Base-by-base conservation (phyloP, 805 yeast genomes). In the Saccharomycopsis fibuligera region DNA sequence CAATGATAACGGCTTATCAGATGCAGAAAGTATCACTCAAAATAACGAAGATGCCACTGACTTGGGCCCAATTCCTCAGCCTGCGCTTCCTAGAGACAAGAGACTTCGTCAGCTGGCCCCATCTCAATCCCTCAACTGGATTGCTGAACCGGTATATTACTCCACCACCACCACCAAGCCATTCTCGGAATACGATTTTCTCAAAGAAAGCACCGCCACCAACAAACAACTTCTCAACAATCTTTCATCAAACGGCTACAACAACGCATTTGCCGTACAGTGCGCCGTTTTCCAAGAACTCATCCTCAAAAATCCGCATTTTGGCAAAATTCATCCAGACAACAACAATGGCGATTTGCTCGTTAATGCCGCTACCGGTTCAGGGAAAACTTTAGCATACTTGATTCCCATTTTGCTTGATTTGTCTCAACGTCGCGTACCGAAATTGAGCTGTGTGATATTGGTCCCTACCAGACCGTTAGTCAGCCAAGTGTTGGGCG, bases 311-410 rank as follows among this genome's bases (percentile, higher is more conserved):
- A 57, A 66, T 49, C 57, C 3, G 57, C 60, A 9, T 66, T 67
- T 3, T 64, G 68, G 65, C 45, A 58, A 44, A 25, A 68, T 66
- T 50, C 57, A 60, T 36, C 56, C 73, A 19, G 64, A 64, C 17
- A 63, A 62, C 47, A 61, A 64, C 27, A 69, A 70, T 49, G 91
- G 91, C 22, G 96, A 93, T 64, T 64, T 89, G 17, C 68, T 91
- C 40, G 96, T 91, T 4, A 90, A 91, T 64, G 96, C 99, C 1
- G 78, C 95, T 9, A 91, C 99, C 0, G 99, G 99, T 38, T 85
- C 96, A 0, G 99, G 99, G 59, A 91, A 91, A 62, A 91, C 99
- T 0, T 68, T 93, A 47, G 95, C 96, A 2, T 91, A 91, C 60
- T 73, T 80, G 44, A 73, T 91, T 2, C 98, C 99, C 1, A 74